These are phyloP conservation scores for Plantago lanceolata DNA, from an alignment of 305 asterid genomes.

Conservation along the genomic window DNA sequence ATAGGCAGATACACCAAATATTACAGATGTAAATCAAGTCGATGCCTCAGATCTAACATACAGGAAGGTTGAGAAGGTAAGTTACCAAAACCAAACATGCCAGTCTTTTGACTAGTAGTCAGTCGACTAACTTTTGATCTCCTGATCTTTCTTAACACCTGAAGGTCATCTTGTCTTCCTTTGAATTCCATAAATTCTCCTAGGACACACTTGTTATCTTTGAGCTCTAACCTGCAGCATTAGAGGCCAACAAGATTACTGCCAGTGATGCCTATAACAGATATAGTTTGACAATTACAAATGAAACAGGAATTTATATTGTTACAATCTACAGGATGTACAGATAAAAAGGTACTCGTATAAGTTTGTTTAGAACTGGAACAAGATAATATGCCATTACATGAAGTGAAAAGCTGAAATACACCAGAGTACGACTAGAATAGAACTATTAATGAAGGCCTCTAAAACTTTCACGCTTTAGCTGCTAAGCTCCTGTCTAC, in stretches of 20 bases:
- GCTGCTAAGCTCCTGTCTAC: no score
- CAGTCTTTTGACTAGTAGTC: conserved; percentile 48
- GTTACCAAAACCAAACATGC: conserved; percentile 77
- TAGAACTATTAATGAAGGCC: no score
- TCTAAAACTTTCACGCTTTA: no score
- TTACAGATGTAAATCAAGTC: background rate
- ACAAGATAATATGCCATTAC: no score
- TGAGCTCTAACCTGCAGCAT: conserved; percentile 66
- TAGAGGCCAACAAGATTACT: conserved; percentile 2
- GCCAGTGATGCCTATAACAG: no score
- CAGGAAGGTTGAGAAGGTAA: conserved; percentile 11
- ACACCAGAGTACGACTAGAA: no score
- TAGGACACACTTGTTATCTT: conserved; percentile 50
- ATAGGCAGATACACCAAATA: conserved; percentile 2
- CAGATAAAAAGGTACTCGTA: no score
- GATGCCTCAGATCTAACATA: background rate
- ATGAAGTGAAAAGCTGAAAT: no score
- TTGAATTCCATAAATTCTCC: conserved; percentile 81
- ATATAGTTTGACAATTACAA: no score
- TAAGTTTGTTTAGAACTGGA: no score
- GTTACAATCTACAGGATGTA: no score
- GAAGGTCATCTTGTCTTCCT: conserved; percentile 72
- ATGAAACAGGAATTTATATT: no score
- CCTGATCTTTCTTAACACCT: conserved; percentile 53
- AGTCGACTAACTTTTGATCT: conserved; percentile 78